Conservation (phyloP, 2,329 filamentous ascomycete genomes). For the Microsporum ferrugineum region DNA sequence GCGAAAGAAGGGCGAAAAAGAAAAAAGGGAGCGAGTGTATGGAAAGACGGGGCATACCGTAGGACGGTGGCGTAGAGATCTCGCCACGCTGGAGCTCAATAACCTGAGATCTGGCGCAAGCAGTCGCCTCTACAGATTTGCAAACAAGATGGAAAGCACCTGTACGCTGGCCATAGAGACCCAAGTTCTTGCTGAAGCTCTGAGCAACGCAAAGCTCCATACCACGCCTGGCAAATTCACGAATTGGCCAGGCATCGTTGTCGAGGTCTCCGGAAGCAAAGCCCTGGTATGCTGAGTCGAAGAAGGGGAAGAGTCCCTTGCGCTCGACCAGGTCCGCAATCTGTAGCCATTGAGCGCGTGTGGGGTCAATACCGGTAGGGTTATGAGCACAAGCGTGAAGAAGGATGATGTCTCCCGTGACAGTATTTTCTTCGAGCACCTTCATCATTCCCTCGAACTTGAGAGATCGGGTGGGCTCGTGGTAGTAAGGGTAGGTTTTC, state of each 20-base stretch:
- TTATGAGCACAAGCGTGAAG: constrained; percentile 96
- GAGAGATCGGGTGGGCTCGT: constrained; percentile 43
- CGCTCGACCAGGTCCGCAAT: constrained; percentile 64
- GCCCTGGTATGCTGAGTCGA: constrained; percentile 94
- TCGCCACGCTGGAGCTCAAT: constrained; percentile 83
- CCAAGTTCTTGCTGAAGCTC: constrained; percentile 55
- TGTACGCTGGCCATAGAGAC: constrained; percentile 88
- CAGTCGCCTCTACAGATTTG: constrained; percentile 34
- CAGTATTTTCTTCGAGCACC: constrained; percentile 74
- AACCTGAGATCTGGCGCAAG: constrained; percentile 65
- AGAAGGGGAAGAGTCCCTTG: constrained; percentile 90
- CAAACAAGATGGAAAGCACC: constrained; percentile 67
- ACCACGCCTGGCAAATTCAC: constrained; percentile 82
- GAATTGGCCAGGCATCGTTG: constrained; percentile 76
- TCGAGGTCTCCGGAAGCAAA: constrained; percentile 84
- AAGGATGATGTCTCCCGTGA: constrained; percentile 70
- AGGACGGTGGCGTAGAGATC: constrained; percentile 83
- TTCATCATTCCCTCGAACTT: constrained; percentile 53
- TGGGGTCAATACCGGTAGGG: constrained; percentile 90
- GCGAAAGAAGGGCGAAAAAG: neutral
- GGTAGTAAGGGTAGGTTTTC: constrained; percentile 85
- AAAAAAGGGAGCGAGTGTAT: neutral
- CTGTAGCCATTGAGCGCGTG: constrained; percentile 82
- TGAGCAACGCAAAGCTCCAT: constrained; percentile 53
- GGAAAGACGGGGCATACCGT: constrained; percentile 41